Evolutionary conservation across 768 basidiomycete species (phyloP).

Genomic region (Flagelloscypha sp.): DNA sequence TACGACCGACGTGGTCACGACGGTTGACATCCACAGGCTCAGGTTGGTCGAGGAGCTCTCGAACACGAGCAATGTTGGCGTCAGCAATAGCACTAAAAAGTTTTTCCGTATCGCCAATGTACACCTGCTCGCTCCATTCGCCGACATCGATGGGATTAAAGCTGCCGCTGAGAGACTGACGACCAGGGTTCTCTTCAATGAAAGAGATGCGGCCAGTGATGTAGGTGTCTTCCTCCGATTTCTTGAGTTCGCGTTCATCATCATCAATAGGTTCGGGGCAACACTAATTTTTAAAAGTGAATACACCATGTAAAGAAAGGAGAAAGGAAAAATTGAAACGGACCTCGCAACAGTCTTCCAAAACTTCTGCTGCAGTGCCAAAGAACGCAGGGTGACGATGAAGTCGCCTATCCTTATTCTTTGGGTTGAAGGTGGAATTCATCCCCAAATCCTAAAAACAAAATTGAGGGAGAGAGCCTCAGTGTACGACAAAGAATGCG

Average conservation of each 20-base stretch:
- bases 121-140: constrained; percentile 16
- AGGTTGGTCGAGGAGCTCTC: constrained; percentile 30
- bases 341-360: constrained; percentile 60
- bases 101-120: constrained; percentile 21
- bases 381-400: constrained; percentile 62
- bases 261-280: constrained; percentile 49
- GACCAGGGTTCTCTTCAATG: constrained; percentile 12
- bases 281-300: no score
- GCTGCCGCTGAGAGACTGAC: constrained; percentile 13
- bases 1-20: constrained; percentile 57
- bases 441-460: constrained; percentile 44
- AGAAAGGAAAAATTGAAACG: constrained; percentile 1
- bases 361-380: constrained; percentile 45
- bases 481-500: constrained; percentile 10
- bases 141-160: constrained; percentile 16
- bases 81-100: constrained; percentile 48
- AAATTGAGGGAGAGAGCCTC: constrained; percentile 6
- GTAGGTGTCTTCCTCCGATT: constrained; percentile 44
- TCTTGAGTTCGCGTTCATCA: constrained; percentile 45
- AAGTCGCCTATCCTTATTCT: constrained; percentile 49
- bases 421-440: constrained; percentile 57
- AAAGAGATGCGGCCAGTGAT: constrained; percentile 43
- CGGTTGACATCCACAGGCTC: constrained; percentile 40
- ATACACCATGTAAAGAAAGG: background rate
- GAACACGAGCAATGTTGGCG: constrained; percentile 32